phyloP scores from a whole-genome alignment of 345 rosid genomes.

The Citrus hindsii region DNA sequence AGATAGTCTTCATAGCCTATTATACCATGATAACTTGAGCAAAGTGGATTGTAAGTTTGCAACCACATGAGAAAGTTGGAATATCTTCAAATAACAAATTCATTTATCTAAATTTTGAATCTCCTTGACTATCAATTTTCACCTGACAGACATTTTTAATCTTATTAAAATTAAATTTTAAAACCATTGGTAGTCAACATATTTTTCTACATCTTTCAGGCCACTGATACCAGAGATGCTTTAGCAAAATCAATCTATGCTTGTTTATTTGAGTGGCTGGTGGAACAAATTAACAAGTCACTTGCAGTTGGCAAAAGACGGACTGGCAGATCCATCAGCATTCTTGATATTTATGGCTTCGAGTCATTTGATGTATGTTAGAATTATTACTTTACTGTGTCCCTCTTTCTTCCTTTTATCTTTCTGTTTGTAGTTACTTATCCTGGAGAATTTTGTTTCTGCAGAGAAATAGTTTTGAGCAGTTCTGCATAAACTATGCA shows the following conservation, averaged over 20 bases:
- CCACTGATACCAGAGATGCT: conserved; percentile 86
- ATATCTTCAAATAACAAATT: neutral
- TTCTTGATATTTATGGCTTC: conserved; percentile 98
- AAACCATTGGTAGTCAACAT: neutral
- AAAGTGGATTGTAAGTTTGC: neutral
- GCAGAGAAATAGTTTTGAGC: conserved; percentile 99
- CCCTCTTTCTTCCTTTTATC: conserved; percentile 2
- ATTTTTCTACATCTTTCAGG: conserved; percentile 45
- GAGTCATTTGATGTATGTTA: conserved; percentile 90
- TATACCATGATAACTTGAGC: neutral
- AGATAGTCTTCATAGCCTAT: neutral
- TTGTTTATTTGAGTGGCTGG: conserved; percentile 93
- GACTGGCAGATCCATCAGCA: conserved; percentile 97
- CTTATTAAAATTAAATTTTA: neutral
- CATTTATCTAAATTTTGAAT: neutral
- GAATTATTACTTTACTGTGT: conserved; percentile 15
- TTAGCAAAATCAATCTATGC: conserved; percentile 93
- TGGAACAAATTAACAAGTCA: conserved; percentile 91
- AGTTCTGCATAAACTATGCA: conserved; percentile 97
- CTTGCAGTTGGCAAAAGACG: conserved; percentile 92
- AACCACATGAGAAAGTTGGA: neutral
- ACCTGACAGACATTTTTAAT: neutral
- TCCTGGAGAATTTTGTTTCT: conserved; percentile 18
- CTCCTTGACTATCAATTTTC: neutral
- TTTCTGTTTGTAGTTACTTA: conserved; percentile 12